phyloP scores from a whole-genome alignment of 352 stramenopile genomes.

The Globisporangium cystogenes region DNA sequence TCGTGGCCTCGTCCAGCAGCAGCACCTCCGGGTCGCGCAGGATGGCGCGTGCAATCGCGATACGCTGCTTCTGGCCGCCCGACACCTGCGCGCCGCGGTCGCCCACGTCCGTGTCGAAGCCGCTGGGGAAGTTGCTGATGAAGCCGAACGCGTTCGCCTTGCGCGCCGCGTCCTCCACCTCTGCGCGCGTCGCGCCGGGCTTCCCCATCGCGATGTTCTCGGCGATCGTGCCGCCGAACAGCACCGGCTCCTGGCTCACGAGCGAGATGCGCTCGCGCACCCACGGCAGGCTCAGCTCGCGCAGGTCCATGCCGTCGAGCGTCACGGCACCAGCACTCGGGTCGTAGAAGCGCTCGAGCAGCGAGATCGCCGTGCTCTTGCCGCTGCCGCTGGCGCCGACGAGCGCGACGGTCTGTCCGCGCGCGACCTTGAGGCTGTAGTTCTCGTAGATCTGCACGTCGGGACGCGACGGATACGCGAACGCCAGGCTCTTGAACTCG shows the following conservation, averaged over 20 bases:
- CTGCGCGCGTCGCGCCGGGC: slow-evolving; percentile 23
- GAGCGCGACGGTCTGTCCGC: slow-evolving; percentile 46
- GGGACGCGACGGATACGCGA: slow-evolving; percentile 42
- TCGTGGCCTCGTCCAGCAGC: slow-evolving; percentile 46
- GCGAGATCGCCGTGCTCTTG: background rate
- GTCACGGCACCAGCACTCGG: background rate
- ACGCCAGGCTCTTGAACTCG: slow-evolving; percentile 73
- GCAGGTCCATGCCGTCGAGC: slow-evolving; percentile 55
- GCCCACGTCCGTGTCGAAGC: slow-evolving; percentile 85
- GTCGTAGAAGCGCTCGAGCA: background rate
- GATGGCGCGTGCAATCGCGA: slow-evolving; percentile 46
- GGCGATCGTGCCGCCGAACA: background rate
- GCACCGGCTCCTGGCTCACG: slow-evolving; percentile 26
- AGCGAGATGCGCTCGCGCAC: slow-evolving; percentile 71
- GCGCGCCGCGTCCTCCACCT: slow-evolving; percentile 28
- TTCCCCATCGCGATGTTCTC: slow-evolving; percentile 25
- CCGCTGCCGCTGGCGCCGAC: slow-evolving; percentile 20
- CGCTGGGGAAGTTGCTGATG: slow-evolving; percentile 81
- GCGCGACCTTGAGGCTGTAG: slow-evolving; percentile 35
- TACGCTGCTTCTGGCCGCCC: slow-evolving; percentile 2
- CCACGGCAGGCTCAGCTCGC: slow-evolving; percentile 58
- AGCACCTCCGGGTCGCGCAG: slow-evolving; percentile 73
- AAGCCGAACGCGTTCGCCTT: slow-evolving; percentile 23
- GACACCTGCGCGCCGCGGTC: slow-evolving; percentile 31
- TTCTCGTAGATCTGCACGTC: slow-evolving; percentile 28